A percentile compares a stretch with the other conserved stretches of the same genome.
Conservation (phyloP, 2,329 filamentous ascomycete genomes). For the Diaporthe citriasiana region DNA sequence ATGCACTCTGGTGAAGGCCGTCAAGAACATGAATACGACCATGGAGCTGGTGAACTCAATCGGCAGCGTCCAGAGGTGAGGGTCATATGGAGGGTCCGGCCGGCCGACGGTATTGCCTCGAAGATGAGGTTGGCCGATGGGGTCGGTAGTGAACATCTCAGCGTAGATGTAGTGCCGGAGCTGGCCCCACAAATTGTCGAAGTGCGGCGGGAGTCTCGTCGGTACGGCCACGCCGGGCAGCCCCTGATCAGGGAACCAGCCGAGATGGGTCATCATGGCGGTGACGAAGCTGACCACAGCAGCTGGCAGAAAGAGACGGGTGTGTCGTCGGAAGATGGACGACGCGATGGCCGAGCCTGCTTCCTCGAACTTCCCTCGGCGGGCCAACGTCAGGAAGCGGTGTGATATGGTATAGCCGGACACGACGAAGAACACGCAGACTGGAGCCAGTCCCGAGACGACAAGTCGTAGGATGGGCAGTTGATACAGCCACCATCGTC, state of each 20-base stretch:
- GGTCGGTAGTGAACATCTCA: conserved; percentile 42
- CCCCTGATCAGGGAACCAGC: conserved; percentile 41
- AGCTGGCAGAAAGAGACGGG: conserved; percentile 49
- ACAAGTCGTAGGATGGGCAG: conserved; percentile 51
- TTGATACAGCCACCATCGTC: conserved; percentile 43
- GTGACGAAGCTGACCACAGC: conserved; percentile 43
- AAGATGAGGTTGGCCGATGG: conserved; percentile 41
- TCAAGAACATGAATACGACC: conserved; percentile 52
- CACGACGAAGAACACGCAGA: conserved; percentile 55
- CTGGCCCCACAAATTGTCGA: conserved; percentile 44
- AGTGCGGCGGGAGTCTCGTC: conserved; percentile 41
- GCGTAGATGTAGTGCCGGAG: conserved; percentile 43
- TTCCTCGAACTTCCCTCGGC: conserved; percentile 43
- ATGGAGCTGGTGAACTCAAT: conserved; percentile 55
- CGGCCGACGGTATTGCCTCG: conserved; percentile 28
- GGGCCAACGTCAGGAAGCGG: conserved; percentile 51
- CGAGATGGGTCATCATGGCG: conserved; percentile 41
- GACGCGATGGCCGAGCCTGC: conserved; percentile 47
- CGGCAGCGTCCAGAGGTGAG: conserved; percentile 55
- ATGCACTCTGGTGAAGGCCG: conserved; percentile 49
- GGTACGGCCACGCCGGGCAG: conserved; percentile 45
- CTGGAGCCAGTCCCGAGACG: conserved; percentile 50
- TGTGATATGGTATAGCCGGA: conserved; percentile 57
- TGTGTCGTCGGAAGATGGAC: conserved; percentile 48
- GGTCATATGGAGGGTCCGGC: conserved; percentile 47